A percentile compares a stretch with the other conserved stretches of the same genome.
These are phyloP conservation scores for Euphrasia arctica DNA, from an alignment of 305 asterid species.

Conservation along the genomic window DNA sequence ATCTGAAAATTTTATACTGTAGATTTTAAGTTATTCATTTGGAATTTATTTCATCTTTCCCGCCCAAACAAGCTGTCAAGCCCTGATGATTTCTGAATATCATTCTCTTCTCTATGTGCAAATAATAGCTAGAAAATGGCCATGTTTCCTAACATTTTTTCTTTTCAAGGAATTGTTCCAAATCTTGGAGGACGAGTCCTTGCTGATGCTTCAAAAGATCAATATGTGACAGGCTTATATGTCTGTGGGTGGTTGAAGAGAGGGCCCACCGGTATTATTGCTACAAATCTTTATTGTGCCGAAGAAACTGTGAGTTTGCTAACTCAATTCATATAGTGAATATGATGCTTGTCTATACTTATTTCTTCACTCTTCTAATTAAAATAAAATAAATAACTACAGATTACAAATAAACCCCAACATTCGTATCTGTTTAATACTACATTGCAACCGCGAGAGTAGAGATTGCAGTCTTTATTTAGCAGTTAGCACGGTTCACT, in stretches of 20 bases:
- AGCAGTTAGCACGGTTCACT: not conserved
- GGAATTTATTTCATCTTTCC: not conserved
- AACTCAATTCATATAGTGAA: constrained; percentile 17
- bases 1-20: constrained; percentile 13
- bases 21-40: not conserved
- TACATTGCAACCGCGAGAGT: not conserved
- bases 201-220: constrained; percentile 35
- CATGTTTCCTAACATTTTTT: constrained; percentile 11
- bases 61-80: not conserved
- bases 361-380: not conserved
- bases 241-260: constrained; percentile 98
- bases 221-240: constrained; percentile 57
- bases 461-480: too few species aligned
- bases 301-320: constrained; percentile 74
- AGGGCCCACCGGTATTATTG: constrained; percentile 89
- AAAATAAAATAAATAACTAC: not conserved
- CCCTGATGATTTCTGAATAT: not conserved
- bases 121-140: not conserved
- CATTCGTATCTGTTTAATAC: not conserved
- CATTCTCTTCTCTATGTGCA: constrained; percentile 6
- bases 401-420: not conserved
- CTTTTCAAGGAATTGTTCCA: constrained; percentile 66
- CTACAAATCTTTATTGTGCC: constrained; percentile 77
- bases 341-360: constrained; percentile 12
- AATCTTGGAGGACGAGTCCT: constrained; percentile 72